Base-by-base conservation (phyloP, 306 rosid species). In the Cyamopsis tetragonoloba region DNA sequence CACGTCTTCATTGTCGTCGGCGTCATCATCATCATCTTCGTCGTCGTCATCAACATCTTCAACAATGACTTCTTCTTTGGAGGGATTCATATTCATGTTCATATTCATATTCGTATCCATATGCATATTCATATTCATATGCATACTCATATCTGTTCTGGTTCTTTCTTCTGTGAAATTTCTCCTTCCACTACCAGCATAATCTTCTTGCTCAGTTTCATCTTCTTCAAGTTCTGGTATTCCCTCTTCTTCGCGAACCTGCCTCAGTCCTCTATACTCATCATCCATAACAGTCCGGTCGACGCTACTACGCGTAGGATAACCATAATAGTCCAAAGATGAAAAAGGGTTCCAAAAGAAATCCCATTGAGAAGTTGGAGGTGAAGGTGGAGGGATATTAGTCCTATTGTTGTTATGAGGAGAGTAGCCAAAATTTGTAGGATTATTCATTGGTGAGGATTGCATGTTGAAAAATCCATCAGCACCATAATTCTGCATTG, bases 301-400 rank as follows among this genome's bases (percentile, higher is more conserved):
- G 34, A 80, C 65, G 75, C 82, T 77, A 66, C 67, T 71, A 32
- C 57, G 42, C 18, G 77, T 69, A 51, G 90, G 87, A 76, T 86
- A 88, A 53, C 86, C 86, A 47, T 86, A 82, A 81, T 84, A 57
- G 73, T 88, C 92, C 46, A 88, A 32, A 1, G 97, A 86, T 10
- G 95, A 80, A 86, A 91, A 91, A 0, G 97, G 97, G 62, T 91
- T 88, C 95, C 97, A 91, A 50, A 86, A 88, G 66, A 77, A 88
- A 71, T 91, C 92, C 97, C 97, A 91, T 18, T 88, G 95, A 9
- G 92, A 84, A 55, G 60, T 57, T 69, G 75, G 92, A 32, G 95
- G 97, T 10, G 88, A 85, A 68, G 86, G 80, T 23, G 95, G 89
- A 73, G 92, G 89, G 56, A 88, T 75, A 53, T 7, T 77, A 8